phyloP scores from a whole-genome alignment of 441 rosid genomes.

The Pelargonium fulgidum region DNA sequence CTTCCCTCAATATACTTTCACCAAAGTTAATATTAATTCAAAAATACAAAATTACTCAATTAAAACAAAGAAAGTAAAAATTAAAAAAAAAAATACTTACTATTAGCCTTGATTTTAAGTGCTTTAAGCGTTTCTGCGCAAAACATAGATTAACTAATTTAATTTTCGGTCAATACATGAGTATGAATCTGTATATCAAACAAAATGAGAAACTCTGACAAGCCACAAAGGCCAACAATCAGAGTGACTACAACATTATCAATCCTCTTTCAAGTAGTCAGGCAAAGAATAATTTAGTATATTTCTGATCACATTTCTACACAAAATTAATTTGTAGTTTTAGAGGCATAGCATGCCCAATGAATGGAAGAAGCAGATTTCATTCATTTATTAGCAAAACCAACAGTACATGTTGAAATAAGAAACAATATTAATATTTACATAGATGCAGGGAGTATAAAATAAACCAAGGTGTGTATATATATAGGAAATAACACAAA shows the following conservation, averaged over 20 bases:
- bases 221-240: not conserved
- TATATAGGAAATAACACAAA: too few relatives aligned
- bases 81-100: too few relatives aligned
- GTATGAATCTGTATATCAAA: constrained; percentile 1
- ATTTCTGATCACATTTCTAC: not conserved
- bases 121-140: constrained; percentile 76
- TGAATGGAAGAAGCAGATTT: not conserved
- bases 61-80: constrained; percentile 12
- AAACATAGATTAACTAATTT: constrained; percentile 17
- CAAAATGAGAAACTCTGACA: not conserved
- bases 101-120: constrained; percentile 60
- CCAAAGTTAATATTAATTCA: constrained; percentile 12
- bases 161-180: not conserved
- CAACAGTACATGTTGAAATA: not conserved
- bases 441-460: not conserved
- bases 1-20: constrained; percentile 15
- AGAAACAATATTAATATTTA: not conserved
- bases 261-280: not conserved
- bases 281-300: not conserved
- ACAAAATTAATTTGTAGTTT: not conserved
- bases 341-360: not conserved
- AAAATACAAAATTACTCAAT: not conserved
- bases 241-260: not conserved
- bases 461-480: not conserved
- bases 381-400: not conserved